These are phyloP conservation scores for Hondaea fermentalgiana DNA, from an alignment of 108 stramenopile species.

Conservation along the genomic window DNA sequence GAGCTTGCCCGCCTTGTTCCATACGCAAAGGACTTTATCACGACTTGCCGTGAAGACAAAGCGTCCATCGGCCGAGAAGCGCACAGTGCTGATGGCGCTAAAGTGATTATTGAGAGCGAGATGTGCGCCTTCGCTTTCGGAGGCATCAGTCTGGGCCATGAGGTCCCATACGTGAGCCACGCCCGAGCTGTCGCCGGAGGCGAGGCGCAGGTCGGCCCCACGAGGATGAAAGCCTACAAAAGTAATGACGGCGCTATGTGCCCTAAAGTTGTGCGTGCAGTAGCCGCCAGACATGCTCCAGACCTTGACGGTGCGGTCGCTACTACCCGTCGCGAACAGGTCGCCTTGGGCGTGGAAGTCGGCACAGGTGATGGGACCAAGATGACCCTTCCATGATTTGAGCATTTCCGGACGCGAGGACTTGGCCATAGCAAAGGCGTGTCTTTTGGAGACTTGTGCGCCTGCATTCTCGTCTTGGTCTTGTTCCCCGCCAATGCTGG, in stretches of 20 bases:
- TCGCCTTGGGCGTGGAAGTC: constrained; percentile 84
- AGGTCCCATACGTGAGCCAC: neutral
- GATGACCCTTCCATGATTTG: constrained; percentile 58
- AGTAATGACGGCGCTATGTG: neutral
- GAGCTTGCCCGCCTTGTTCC: neutral
- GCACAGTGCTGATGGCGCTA: neutral
- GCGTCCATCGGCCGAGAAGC: neutral
- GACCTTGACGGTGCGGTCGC: constrained; percentile 82
- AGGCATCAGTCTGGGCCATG: neutral
- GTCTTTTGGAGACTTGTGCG: neutral
- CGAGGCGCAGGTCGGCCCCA: neutral
- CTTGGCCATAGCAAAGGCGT: neutral
- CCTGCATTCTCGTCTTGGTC: neutral
- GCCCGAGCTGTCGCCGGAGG: neutral
- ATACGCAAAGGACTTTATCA: neutral
- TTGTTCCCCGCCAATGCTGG: neutral
- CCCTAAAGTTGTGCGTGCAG: constrained; percentile 9
- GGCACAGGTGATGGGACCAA: constrained; percentile 85
- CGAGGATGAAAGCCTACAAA: neutral
- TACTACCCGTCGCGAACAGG: constrained; percentile 77
- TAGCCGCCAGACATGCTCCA: constrained; percentile 48
- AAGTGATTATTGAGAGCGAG: neutral
- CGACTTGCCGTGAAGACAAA: neutral
- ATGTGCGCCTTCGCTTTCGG: neutral
- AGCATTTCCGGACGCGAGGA: neutral